phyloP scores from a whole-genome alignment of 2,329 filamentous ascomycete genomes.

The Dryadomyces quercivorus region DNA sequence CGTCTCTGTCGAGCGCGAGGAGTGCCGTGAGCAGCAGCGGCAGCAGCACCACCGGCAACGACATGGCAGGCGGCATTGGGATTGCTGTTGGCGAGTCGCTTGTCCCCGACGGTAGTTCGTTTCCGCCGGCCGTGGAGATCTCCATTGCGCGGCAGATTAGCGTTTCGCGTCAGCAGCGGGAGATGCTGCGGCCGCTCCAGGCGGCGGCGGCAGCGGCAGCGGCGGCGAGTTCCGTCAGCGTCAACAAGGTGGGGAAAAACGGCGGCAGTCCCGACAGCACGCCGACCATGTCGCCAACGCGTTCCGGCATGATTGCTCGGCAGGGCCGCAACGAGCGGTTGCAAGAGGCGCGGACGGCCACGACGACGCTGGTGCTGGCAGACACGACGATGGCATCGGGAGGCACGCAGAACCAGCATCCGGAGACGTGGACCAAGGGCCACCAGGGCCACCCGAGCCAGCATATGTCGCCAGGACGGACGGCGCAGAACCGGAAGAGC shows the following conservation, averaged over 20 bases:
- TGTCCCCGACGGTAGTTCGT: constrained; percentile 14
- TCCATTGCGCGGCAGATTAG: constrained; percentile 59
- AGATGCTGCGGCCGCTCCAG: constrained; percentile 42
- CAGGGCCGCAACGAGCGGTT: constrained; percentile 22
- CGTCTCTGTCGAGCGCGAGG: constrained; percentile 11
- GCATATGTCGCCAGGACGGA: constrained; percentile 11
- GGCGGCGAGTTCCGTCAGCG: background rate
- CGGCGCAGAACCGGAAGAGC: constrained; percentile 34
- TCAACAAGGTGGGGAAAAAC: constrained; percentile 4
- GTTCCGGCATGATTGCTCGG: constrained; percentile 10
- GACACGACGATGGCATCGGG: constrained; percentile 3
- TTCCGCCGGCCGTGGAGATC: constrained; percentile 45
- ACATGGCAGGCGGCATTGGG: constrained; percentile 1
- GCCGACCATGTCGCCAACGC: constrained; percentile 1
- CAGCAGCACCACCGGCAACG: constrained; percentile 8
- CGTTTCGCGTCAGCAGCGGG: constrained; percentile 48
- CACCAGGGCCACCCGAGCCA: background rate
- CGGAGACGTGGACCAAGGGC: background rate
- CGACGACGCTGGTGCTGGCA: constrained; percentile 32
- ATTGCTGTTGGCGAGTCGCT: background rate
- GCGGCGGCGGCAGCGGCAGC: constrained; percentile 14
- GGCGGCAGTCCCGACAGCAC: background rate
- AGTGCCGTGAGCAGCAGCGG: constrained; percentile 7
- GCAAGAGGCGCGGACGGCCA: constrained; percentile 28
- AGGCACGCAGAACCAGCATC: background rate